Percentiles rank a stretch among this genome's conserved stretches.
These are phyloP conservation scores for Fraxinus americana DNA, from an alignment of 257 asterid genomes.

Conservation along the genomic window DNA sequence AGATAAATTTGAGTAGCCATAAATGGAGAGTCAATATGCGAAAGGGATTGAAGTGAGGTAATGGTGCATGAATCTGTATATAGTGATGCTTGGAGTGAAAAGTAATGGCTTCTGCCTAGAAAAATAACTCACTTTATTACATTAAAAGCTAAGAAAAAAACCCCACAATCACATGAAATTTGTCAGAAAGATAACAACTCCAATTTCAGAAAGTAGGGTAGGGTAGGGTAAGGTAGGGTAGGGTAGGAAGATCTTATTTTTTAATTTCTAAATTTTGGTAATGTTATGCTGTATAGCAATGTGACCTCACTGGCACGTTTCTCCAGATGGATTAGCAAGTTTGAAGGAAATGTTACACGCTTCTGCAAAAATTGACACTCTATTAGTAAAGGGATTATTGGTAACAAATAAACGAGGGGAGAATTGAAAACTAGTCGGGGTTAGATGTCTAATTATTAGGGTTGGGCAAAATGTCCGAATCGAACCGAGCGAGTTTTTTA, in stretches of 20 bases:
- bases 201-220: constrained; percentile 26
- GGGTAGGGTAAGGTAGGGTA: too few species aligned
- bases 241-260: not conserved
- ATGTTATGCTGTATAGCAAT: not conserved
- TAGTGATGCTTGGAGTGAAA: constrained; percentile 24
- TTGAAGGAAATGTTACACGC: not conserved
- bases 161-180: constrained; percentile 47
- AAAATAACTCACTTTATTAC: constrained; percentile 12
- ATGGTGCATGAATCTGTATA: constrained; percentile 46
- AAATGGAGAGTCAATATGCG: constrained; percentile 6
- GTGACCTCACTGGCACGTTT: not conserved
- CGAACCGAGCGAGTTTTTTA: too few species aligned
- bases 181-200: constrained; percentile 51
- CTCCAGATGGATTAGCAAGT: not conserved
- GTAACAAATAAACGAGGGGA: too few species aligned
- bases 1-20: constrained; percentile 1
- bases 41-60: constrained; percentile 2
- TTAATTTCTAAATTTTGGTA: not conserved
- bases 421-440: too few species aligned
- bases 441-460: too few species aligned
- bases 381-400: too few species aligned
- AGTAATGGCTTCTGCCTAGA: constrained; percentile 10
- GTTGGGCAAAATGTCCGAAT: too few species aligned
- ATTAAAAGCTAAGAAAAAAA: not conserved
- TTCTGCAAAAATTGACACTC: not conserved